phyloP scores from a whole-genome alignment of 768 basidiomycete species.

The Amanita molliuscula region DNA sequence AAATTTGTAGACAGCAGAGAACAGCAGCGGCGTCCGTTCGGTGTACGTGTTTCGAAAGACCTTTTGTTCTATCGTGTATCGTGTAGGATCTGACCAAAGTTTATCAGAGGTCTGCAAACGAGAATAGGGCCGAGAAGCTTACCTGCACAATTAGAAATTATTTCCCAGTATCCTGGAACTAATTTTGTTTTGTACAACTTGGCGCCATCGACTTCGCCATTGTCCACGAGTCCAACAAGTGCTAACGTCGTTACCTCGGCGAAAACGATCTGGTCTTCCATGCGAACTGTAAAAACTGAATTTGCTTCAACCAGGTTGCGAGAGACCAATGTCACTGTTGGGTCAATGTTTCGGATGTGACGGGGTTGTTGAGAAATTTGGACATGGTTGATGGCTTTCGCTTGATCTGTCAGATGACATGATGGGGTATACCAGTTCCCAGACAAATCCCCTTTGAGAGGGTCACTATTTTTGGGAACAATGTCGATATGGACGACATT shows the following conservation, averaged over 20 bases:
- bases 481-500: conserved; percentile 39
- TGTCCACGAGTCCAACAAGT: conserved; percentile 10
- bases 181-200: conserved; percentile 51
- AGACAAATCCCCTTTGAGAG: conserved; percentile 6
- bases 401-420: conserved; percentile 8
- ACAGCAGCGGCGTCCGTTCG: conserved; percentile 22
- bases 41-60: conserved; percentile 30
- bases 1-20: conserved; percentile 53
- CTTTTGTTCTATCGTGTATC: conserved; percentile 58
- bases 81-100: conserved; percentile 43
- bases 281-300: conserved; percentile 46
- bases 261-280: conserved; percentile 37
- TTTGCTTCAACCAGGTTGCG: conserved; percentile 35
- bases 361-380: conserved; percentile 38
- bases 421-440: conserved; percentile 7
- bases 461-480: conserved; percentile 18
- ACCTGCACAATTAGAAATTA: conserved; percentile 47
- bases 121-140: conserved; percentile 11
- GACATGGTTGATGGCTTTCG: conserved; percentile 16
- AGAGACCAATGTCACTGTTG: conserved; percentile 55
- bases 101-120: conserved; percentile 1
- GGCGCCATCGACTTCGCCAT: conserved; percentile 9
- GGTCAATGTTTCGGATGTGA: conserved; percentile 49
- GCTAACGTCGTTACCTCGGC: conserved; percentile 35
- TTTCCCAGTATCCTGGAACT: conserved; percentile 57